Evolutionary conservation across 305 asterid species (phyloP), one percentile per base, ranked within the genome.

Genomic region (Withania somnifera): DNA sequence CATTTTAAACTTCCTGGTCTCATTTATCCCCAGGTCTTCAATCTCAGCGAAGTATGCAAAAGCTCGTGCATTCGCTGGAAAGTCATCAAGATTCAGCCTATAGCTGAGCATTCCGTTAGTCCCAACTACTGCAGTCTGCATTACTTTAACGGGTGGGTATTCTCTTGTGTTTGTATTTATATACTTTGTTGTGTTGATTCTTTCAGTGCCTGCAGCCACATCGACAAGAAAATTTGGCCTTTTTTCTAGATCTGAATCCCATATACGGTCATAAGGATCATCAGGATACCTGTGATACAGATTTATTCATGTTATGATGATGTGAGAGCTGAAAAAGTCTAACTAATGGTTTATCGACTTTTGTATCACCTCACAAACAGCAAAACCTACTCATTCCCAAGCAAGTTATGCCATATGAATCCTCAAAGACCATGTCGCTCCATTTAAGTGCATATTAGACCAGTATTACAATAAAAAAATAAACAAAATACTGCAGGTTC

Each of bases 81-180:
- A 94, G 60, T 96, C 99, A 85, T 95, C 99, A 6, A 95, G 95
- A 84, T 94, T 94, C 63, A 95, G 42, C 83, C 99, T 84, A 87
- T 95, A 95, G 63, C 87, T 95, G 58, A 95, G 87, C 57, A 87
- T 90, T 60, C 98, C 98, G 83, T 84, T 81, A 15, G 92, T 93
- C 51, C 98, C 99, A 68, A 94, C 88, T 36, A 96, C 98, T 15
- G 97, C 99, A 28, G 95, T 94, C 86, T 96, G 99, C 99, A 96
- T 96, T 30, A 96, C 98, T 85, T 92, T 94, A 17, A 92, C 91
- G 0, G 99, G 99, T n/a, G 99, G 99, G 67, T 94, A 96, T 71
- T 96, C 99, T 86, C 98, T 91, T 1, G 97, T 96, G 85, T 90
- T 91, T 11, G 94, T 89, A 75, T 90, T 64, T 51, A 96, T 83